These are phyloP conservation scores for Alternaria infectoria DNA, from an alignment of 2,329 filamentous ascomycete genomes.

Conservation along the genomic window DNA sequence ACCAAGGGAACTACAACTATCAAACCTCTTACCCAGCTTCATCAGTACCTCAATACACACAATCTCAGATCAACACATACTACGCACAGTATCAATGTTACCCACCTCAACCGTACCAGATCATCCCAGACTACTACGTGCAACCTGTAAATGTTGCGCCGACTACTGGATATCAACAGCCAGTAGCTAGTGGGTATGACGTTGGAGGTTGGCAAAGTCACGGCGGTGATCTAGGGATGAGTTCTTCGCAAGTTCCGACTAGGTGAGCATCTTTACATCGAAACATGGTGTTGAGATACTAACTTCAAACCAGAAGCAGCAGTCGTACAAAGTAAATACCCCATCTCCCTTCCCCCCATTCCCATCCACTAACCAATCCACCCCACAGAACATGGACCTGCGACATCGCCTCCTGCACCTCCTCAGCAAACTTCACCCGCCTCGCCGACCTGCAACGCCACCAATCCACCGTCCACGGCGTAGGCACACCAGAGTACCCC, in stretches of 20 bases:
- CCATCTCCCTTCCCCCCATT: too few relatives aligned
- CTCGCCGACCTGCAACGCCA: conserved; percentile 46
- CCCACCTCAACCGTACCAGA: conserved; percentile 35
- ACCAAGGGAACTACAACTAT: conserved; percentile 28
- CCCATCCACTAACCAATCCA: background rate
- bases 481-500: conserved; percentile 39
- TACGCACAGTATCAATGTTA: conserved; percentile 40
- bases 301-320: conserved; percentile 16
- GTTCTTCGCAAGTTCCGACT: conserved; percentile 10
- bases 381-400: conserved; percentile 40
- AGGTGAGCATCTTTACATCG: conserved; percentile 5
- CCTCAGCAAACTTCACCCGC: conserved; percentile 43
- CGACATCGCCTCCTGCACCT: conserved; percentile 37
- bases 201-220: conserved; percentile 17
- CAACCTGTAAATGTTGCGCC: conserved; percentile 18
- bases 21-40: conserved; percentile 15
- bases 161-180: conserved; percentile 14
- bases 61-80: conserved; percentile 38
- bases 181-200: conserved; percentile 15
- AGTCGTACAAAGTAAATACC: conserved; percentile 26
- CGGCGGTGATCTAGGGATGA: background rate
- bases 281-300: background rate
- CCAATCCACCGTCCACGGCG: conserved; percentile 42
- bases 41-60: conserved; percentile 39
- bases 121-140: conserved; percentile 32